phyloP scores from a whole-genome alignment of 345 rosid species.

The Limnanthes douglasii region DNA sequence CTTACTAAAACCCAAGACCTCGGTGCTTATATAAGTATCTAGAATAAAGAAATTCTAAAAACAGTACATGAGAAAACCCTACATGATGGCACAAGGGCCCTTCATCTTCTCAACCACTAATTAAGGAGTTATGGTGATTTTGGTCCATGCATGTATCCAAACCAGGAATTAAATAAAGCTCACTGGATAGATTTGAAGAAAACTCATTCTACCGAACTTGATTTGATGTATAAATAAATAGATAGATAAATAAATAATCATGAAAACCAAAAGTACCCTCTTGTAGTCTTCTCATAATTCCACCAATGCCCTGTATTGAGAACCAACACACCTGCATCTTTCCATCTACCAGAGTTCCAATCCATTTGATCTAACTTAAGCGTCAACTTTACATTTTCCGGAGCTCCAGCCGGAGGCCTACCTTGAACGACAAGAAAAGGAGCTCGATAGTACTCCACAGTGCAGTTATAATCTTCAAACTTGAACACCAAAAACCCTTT shows the following conservation, averaged over 20 bases:
- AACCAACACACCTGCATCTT: conserved; percentile 53
- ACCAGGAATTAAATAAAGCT: no score
- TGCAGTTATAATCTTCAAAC: conserved; percentile 72
- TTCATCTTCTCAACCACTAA: no score
- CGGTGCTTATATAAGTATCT: no score
- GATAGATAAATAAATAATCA: background rate
- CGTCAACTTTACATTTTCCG: conserved; percentile 33
- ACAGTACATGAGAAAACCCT: no score
- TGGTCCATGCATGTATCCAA: no score
- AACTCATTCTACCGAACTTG: no score
- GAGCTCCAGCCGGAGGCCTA: conserved; percentile 45
- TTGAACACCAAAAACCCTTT: conserved; percentile 52
- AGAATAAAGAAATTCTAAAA: no score
- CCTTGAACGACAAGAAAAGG: conserved; percentile 63
- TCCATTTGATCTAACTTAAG: conserved; percentile 56
- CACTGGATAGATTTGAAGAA: no score
- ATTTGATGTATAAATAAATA: no score
- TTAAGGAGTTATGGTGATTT: no score
- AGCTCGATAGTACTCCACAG: conserved; percentile 77
- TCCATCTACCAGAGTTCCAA: conserved; percentile 53
- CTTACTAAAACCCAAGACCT: no score
- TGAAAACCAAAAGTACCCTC: conserved; percentile 23
- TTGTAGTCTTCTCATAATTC: conserved; percentile 61
- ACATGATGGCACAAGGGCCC: no score
- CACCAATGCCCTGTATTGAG: conserved; percentile 96